phyloP scores from a whole-genome alignment of 345 rosid genomes.

The Bruguiera parviflora region DNA sequence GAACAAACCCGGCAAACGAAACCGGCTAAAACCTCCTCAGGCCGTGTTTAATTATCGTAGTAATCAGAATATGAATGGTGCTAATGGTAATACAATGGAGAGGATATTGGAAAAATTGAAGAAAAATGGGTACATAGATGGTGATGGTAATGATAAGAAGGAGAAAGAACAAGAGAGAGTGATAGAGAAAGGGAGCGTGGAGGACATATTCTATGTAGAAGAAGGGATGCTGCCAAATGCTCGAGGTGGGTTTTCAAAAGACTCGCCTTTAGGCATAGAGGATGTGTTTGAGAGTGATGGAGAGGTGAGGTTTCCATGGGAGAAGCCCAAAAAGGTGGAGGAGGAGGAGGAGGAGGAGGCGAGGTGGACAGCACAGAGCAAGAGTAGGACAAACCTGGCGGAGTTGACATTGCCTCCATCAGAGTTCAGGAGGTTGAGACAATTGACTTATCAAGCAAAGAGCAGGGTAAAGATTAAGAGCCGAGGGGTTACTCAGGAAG shows the following conservation, averaged over 20 bases:
- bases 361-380: constrained; percentile 49
- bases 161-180: constrained; percentile 38
- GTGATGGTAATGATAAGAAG: constrained; percentile 29
- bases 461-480: constrained; percentile 56
- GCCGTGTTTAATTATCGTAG: constrained; percentile 44
- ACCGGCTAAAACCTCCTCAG: constrained; percentile 41
- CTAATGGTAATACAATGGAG: constrained; percentile 63
- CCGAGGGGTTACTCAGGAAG: constrained; percentile 67
- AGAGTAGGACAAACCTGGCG: constrained; percentile 61
- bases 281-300: constrained; percentile 37
- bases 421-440: constrained; percentile 75
- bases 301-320: constrained; percentile 88
- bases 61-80: constrained; percentile 23
- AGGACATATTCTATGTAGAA: constrained; percentile 65
- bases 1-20: constrained; percentile 44
- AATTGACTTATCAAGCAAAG: constrained; percentile 61
- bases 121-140: constrained; percentile 58
- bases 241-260: constrained; percentile 57
- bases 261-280: constrained; percentile 43
- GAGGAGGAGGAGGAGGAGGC: constrained; percentile 35
- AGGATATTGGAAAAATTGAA: constrained; percentile 78
- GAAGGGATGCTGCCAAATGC: constrained; percentile 60
- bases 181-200: constrained; percentile 71
- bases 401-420: constrained; percentile 70
- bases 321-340: constrained; percentile 40